Evolutionary conservation across 2,329 filamentous ascomycete genomes (phyloP).

Genomic region (Madurella mycetomatis): DNA sequence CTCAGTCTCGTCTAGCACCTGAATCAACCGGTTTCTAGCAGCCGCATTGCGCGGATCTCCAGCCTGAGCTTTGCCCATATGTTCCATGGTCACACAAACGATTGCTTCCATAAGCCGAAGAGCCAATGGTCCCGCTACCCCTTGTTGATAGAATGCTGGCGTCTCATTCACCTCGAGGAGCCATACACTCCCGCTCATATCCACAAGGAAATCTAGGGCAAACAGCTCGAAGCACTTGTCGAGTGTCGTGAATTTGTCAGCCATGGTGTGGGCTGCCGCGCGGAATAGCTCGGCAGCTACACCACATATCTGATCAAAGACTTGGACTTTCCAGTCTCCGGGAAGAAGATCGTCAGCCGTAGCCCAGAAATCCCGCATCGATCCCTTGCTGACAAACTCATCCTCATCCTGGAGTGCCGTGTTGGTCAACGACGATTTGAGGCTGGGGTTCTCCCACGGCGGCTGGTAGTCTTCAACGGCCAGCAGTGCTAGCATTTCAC

Average conservation of each 20-base stretch:
- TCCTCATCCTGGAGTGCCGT: conserved; percentile 36
- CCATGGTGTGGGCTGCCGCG: conserved; percentile 36
- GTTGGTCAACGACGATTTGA: conserved; percentile 35
- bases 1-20: conserved; percentile 29
- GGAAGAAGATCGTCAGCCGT: conserved; percentile 23
- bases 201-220: conserved; percentile 35
- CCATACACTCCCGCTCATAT: conserved; percentile 31
- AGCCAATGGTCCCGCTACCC: conserved; percentile 32
- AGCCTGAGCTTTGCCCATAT: conserved; percentile 27
- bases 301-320: conserved; percentile 35
- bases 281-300: conserved; percentile 33
- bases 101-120: conserved; percentile 35
- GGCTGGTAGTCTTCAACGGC: conserved; percentile 34
- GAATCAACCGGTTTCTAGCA: conserved; percentile 22
- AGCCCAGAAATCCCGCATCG: conserved; percentile 35
- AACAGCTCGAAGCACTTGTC: conserved; percentile 38
- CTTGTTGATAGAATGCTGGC: conserved; percentile 35
- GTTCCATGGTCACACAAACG: conserved; percentile 32
- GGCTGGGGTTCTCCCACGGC: conserved; percentile 34
- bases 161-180: conserved; percentile 37
- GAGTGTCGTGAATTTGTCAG: conserved; percentile 35
- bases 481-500: conserved; percentile 35
- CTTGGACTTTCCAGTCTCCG: conserved; percentile 31
- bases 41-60: conserved; percentile 14
- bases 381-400: conserved; percentile 29